A percentile compares a stretch with the other conserved stretches of the same genome.
Conservation (phyloP, 441 rosid species). For the Pelargonium cotyledonis region DNA sequence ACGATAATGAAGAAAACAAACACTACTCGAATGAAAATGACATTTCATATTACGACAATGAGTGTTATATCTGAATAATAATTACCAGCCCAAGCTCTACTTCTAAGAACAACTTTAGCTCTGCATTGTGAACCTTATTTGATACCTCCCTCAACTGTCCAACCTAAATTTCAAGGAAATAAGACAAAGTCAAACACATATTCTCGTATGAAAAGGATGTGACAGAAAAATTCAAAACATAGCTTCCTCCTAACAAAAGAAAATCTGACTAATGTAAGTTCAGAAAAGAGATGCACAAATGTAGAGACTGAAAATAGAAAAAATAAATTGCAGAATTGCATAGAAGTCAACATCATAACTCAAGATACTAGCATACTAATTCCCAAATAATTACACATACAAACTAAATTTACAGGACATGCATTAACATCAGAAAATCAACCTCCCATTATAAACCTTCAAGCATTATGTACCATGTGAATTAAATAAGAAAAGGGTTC, state of each 20-base stretch:
- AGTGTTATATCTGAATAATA: slow-evolving; percentile 9
- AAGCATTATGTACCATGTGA: not conserved
- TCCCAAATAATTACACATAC: not conserved
- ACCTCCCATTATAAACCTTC: not conserved
- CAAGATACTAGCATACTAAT: not conserved
- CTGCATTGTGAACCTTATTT: slow-evolving; percentile 48
- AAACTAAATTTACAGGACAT: not conserved
- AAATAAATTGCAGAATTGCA: not conserved
- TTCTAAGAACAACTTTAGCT: slow-evolving; percentile 65
- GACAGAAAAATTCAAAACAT: not conserved
- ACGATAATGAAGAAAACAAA: slow-evolving; percentile 15
- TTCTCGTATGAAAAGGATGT: not conserved
- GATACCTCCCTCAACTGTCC: slow-evolving; percentile 42
- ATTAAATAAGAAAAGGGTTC: not conserved
- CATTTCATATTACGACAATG: not conserved
- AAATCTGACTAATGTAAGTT: not conserved
- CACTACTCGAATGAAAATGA: slow-evolving; percentile 4
- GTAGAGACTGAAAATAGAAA: not conserved
- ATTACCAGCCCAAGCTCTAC: slow-evolving; percentile 51
- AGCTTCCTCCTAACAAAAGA: not conserved
- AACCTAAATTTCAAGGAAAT: slow-evolving; percentile 28
- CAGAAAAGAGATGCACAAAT: not conserved
- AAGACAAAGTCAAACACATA: not conserved
- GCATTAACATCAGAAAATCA: not conserved
- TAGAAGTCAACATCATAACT: not conserved